Evolutionary conservation across 257 asterid genomes (phyloP), one percentile per base, ranked within the genome.

Genomic region (Nicotiana benthamiana): DNA sequence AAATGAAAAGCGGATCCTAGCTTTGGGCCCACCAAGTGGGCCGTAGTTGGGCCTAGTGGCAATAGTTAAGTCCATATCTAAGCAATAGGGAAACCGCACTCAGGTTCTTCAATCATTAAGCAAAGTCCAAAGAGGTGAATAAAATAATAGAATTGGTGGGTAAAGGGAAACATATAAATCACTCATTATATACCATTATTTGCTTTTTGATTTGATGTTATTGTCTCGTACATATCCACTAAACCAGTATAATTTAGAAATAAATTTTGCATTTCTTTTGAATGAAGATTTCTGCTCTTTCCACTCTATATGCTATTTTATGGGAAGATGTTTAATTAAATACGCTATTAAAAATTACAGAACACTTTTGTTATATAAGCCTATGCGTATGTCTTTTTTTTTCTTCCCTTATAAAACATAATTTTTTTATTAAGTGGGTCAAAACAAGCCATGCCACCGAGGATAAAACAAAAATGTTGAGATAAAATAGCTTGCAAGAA

Each of bases 101-200:
- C 15, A 46, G n/a, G 18, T 24, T 22, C 20, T 72, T 72, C 22
- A 46, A 72, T 72, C 61, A 72, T 24, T 72, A 24, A 72, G 34
- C 60, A 46, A 68, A 66, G 77, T 20, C 20, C 34, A 43, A 70
- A 24, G 24, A 15, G 78, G 60, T 24, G 40, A 72, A 72, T 46
- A 46, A 72, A 70, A 46, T 60, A 46, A 72, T 72, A 72, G 9
- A 43, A 72, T 22, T 72, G 11, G 60, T 22, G 40, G 78, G 61
- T 24, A 72, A 72, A 72, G 78, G 24, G 78, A 72, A 72, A 72
- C 78, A 46, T 72, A 72, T 0, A 43, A 64, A 6, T 22, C 77
- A 70, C 48, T 18, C 77, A 70, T 43, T 43, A 22, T 20, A 72
- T 72, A 28, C 60, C 51, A 68, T 40, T 40, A 11, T 13, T 46